Base-by-base conservation (phyloP, 345 rosid species). In the Fremontodendron californicum region DNA sequence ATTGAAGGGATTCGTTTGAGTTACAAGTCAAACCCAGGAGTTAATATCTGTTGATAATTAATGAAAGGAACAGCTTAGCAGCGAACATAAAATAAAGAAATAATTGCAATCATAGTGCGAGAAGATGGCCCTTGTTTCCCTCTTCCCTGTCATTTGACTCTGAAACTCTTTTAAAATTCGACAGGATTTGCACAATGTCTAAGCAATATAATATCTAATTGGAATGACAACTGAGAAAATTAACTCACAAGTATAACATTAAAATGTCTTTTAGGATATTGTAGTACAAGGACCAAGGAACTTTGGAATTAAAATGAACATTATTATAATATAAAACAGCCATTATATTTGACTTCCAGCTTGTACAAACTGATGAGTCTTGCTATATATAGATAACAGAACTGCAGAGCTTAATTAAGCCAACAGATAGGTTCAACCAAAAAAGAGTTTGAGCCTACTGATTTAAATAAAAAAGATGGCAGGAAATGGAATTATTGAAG, bases 401-500 rank as follows among this genome's bases (percentile, higher is more conserved):
- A 9, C n/a, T 48, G 19, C 27, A 29, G 52, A 46, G n/a, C 16
- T 27, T 11, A 13, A 73, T 33, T 6, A 71, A 18, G 43, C 71
- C 71, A 35, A 66, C 71, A 8, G 1, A 49, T 49, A 54, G 4
- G 5, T 19, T 21, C 43, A 18, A 18, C 13, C 15, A 8, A 31
- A 29, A 21, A 31, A 29, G 39, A 18, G 43, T 9, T 29, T 72
- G 75, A 72, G 27, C 19, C 18, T 11, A 6, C 4, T 31, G 33
- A 19, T 2, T 16, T 62, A 33, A n/a, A 9, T 23, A 3, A 4
- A 27, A 29, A 62, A 75, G 2, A 51, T 49, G 78, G 78, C 73
- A 21, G 60, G 60, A 75, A 48, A 48, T 75, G 71, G 63, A 25
- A 16, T 63, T 40, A 21, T 49, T 35, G 78, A 51, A 37, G 73